Evolutionary conservation across 2,329 filamentous ascomycete species (phyloP), one percentile per base, ranked within the genome.

Genomic region (Aspergillus pseudotamarii): DNA sequence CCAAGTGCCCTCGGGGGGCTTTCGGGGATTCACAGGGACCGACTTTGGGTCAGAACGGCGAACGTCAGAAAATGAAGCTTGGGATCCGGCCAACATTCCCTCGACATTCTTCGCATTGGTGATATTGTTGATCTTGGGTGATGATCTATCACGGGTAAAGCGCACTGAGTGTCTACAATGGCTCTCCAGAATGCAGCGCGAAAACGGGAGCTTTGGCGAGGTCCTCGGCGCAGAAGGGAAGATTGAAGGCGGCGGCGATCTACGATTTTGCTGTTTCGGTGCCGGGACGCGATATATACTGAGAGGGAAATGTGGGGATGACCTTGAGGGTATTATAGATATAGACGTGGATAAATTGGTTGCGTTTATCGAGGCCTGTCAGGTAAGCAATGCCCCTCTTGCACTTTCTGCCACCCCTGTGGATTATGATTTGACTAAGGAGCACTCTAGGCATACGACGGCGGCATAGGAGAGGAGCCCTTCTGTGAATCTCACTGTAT

Each of bases 121-220:
- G 28, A 84, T 90, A 10, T 81, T 99, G 30, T 85, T 90, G 1
- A 82, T 89, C 6, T 77, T 91, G n/a, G 83, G 84, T 4, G 87
- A 90, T 73, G 85, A 88, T 71, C 71, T 93, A 69, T 79, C 81
- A 4, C 85, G 88, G 1, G 89, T 99, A 9, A 84, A 89, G 65
- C 85, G 92, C 61, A 81, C 72, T 46, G 86, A 86, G 64, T 90
- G 91, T 64, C 76, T 98, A 68, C 73, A 78, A 46, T 97, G 94
- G 93, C 79, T 99, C 67, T 84, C 81, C 60, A 84, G 77, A 58
- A 79, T 98, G 76, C 95, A 99, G 81, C 86, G 93, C 30, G 78
- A 81, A 0, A 92, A 98, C 75, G 95, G 95, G 2, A 96, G 93
- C 71, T 98, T 99, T 76, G 95, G 94, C 0, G 94, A 99, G 78